Evolutionary conservation across 2,329 filamentous ascomycete species (phyloP).

Genomic region (Arthroderma sp.): DNA sequence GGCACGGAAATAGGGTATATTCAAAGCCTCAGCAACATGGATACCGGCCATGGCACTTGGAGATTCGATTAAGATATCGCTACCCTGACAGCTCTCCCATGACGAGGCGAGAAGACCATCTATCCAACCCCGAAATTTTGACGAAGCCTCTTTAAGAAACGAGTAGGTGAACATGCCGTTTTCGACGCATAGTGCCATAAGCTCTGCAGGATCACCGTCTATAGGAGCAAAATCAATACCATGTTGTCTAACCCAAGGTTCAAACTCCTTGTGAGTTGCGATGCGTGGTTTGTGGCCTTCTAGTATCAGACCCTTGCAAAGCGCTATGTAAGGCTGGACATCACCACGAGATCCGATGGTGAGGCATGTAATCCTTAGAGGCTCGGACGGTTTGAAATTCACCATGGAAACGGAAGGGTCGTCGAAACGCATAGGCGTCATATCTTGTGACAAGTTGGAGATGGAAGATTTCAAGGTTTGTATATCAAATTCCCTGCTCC

Average conservation of each 20-base stretch:
- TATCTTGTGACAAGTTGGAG: constrained; percentile 15
- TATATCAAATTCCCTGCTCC: constrained; percentile 16
- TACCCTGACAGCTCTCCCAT: constrained; percentile 71
- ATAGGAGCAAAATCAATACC: constrained; percentile 86
- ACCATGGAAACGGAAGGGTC: constrained; percentile 77
- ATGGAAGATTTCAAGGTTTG: constrained; percentile 12
- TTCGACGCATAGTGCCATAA: constrained; percentile 93
- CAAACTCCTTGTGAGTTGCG: constrained; percentile 84
- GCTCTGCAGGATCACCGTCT: constrained; percentile 78
- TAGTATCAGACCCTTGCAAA: constrained; percentile 78
- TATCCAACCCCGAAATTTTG: constrained; percentile 87
- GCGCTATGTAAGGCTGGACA: constrained; percentile 91
- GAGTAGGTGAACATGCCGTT: constrained; percentile 93
- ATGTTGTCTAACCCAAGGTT: constrained; percentile 76
- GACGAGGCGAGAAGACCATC: constrained; percentile 73
- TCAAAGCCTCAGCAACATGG: constrained; percentile 85
- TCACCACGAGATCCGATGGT: constrained; percentile 94
- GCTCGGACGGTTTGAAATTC: constrained; percentile 72
- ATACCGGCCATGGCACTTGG: constrained; percentile 96
- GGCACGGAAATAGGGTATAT: constrained; percentile 89
- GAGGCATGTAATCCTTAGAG: constrained; percentile 76
- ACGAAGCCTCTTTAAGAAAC: constrained; percentile 76
- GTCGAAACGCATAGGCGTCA: constrained; percentile 68
- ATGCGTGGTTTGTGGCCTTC: constrained; percentile 82
- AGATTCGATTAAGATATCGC: constrained; percentile 85